These are phyloP conservation scores for Arthrinium puccinioides DNA, from an alignment of 2,329 filamentous ascomycete species.

Conservation along the genomic window DNA sequence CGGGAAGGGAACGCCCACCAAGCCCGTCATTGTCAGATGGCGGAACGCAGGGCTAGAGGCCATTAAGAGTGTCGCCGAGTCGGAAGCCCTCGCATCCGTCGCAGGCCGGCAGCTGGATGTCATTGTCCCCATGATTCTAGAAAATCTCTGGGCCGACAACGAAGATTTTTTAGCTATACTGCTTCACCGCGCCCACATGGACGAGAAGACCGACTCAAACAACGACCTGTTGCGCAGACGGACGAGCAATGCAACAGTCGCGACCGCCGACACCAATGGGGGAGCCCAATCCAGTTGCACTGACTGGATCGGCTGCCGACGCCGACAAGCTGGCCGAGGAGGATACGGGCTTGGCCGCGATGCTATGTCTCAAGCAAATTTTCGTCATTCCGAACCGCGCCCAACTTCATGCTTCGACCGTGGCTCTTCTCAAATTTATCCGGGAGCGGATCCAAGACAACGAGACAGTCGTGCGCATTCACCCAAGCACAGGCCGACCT, in stretches of 20 bases:
- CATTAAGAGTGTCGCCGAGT: slow-evolving; percentile 72
- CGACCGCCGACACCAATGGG: slow-evolving; percentile 58
- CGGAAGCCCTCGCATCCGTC: slow-evolving; percentile 70
- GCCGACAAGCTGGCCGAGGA: slow-evolving; percentile 87
- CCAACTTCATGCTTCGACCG: slow-evolving; percentile 73
- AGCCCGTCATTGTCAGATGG: slow-evolving; percentile 73
- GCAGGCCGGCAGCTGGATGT: slow-evolving; percentile 69
- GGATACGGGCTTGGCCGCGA: slow-evolving; percentile 74
- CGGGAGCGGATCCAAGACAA: slow-evolving; percentile 47
- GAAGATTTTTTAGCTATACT: slow-evolving; percentile 63
- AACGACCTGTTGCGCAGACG: slow-evolving; percentile 53
- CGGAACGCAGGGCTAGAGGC: slow-evolving; percentile 67
- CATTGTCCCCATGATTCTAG: slow-evolving; percentile 77
- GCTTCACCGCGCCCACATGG: slow-evolving; percentile 56
- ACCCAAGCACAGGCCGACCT: slow-evolving; percentile 35
- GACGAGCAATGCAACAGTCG: slow-evolving; percentile 72
- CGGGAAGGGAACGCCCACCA: slow-evolving; percentile 51
- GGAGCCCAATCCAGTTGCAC: slow-evolving; percentile 61
- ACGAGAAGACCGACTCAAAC: slow-evolving; percentile 63
- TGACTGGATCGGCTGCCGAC: slow-evolving; percentile 76
- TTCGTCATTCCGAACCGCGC: slow-evolving; percentile 75
- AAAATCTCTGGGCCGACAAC: slow-evolving; percentile 75
- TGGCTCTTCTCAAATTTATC: slow-evolving; percentile 68
- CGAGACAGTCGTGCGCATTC: slow-evolving; percentile 44
- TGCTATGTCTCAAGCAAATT: slow-evolving; percentile 80